Evolutionary conservation across 495 filamentous ascomycete species (phyloP).

Genomic region (Neurospora discreta): DNA sequence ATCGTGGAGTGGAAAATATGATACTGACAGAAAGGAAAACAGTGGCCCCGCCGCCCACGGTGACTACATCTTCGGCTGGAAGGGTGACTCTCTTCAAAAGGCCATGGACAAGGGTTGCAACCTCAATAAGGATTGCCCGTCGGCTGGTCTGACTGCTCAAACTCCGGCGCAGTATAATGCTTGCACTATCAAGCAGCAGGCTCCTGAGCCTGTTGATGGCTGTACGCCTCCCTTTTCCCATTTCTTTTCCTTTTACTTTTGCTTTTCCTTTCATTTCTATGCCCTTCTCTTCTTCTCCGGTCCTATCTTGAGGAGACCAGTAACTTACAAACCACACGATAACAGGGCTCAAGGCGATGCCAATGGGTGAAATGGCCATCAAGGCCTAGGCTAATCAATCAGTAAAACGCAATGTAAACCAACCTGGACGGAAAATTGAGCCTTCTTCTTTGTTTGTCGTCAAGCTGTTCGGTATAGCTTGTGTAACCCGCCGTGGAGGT

Average conservation of each 20-base stretch:
- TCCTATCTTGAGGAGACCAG: not conserved
- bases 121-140: slow-evolving; percentile 37
- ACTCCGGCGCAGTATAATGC: slow-evolving; percentile 33
- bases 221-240: slow-evolving; percentile 20
- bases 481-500: not conserved
- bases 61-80: slow-evolving; percentile 76
- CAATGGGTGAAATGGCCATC: slow-evolving; percentile 40
- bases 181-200: slow-evolving; percentile 37
- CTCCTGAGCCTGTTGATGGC: slow-evolving; percentile 39
- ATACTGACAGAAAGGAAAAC: not conserved
- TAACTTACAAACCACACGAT: not conserved
- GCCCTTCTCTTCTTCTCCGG: no score
- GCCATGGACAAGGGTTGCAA: slow-evolving; percentile 52
- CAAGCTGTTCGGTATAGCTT: not conserved
- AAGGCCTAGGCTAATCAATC: slow-evolving; percentile 27
- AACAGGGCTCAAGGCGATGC: slow-evolving; percentile 39
- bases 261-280: not conserved
- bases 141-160: slow-evolving; percentile 35
- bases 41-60: slow-evolving; percentile 49
- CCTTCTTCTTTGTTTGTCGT: not conserved
- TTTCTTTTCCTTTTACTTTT: no score
- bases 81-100: slow-evolving; percentile 50
- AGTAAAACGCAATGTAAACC: not conserved
- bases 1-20: not conserved
- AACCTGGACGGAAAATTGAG: no score